A percentile compares a stretch with the other conserved stretches of the same genome.
These are phyloP conservation scores for Aspergillus brasiliensis DNA, from an alignment of 2,329 filamentous ascomycete genomes.

Conservation along the genomic window DNA sequence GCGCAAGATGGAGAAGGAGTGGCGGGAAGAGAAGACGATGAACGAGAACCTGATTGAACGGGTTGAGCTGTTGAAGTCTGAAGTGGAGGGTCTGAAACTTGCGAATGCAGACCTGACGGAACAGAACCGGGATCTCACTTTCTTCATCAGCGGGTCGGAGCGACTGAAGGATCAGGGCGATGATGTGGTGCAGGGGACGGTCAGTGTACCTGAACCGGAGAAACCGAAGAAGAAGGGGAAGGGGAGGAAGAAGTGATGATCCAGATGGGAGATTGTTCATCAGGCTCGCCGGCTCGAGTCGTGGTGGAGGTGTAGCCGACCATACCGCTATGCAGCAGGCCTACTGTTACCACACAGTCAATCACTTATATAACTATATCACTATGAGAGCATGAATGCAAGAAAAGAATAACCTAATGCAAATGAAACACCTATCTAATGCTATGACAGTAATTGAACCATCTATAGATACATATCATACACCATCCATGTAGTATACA, in stretches of 20 bases:
- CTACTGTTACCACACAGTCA: neutral
- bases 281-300: neutral
- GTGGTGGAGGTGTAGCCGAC: neutral
- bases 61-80: conserved; percentile 66
- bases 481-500: neutral
- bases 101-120: conserved; percentile 75
- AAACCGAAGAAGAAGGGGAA: conserved; percentile 48
- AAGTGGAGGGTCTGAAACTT: conserved; percentile 58
- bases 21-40: conserved; percentile 84
- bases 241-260: conserved; percentile 15
- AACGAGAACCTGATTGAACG: conserved; percentile 77
- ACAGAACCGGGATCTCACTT: conserved; percentile 81
- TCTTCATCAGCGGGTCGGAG: conserved; percentile 83
- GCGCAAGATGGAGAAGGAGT: conserved; percentile 70
- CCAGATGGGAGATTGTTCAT: neutral
- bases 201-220: conserved; percentile 61
- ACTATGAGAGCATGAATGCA: neutral
- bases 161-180: conserved; percentile 72
- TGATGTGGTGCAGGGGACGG: conserved; percentile 73
- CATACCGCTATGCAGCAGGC: neutral
- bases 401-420: neutral
- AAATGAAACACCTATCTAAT: neutral
- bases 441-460: too few relatives aligned
- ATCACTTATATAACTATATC: neutral
- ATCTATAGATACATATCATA: neutral